phyloP scores from a whole-genome alignment of 2,329 filamentous ascomycete genomes.

The Hypoxylon sp. region DNA sequence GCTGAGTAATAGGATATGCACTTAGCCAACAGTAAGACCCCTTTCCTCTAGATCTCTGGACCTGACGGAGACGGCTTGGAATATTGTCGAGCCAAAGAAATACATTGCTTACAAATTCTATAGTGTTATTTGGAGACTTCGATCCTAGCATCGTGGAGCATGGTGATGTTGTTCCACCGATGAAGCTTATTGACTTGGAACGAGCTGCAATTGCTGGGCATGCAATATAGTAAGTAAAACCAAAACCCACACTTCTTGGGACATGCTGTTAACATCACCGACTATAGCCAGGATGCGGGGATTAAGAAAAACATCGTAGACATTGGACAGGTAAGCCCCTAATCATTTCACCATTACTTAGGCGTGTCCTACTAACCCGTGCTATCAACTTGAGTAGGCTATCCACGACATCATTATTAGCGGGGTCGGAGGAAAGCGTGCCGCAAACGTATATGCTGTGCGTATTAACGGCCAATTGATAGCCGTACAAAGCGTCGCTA shows the following conservation, averaged over 20 bases:
- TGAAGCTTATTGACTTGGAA: conserved; percentile 12
- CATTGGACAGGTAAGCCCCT: background rate
- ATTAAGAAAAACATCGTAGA: background rate
- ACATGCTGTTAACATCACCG: background rate
- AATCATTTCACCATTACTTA: background rate
- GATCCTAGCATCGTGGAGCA: background rate
- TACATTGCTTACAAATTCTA: background rate
- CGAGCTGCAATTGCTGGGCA: background rate
- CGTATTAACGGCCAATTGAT: too few relatives aligned
- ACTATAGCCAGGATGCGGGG: background rate
- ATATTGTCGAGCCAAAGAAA: background rate
- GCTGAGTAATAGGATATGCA: conserved; percentile 6
- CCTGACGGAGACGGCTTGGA: background rate
- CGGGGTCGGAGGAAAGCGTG: too few relatives aligned
- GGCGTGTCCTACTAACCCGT: background rate
- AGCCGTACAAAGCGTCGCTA: too few relatives aligned
- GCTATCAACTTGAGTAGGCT: background rate
- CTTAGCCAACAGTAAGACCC: background rate
- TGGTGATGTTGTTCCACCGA: background rate
- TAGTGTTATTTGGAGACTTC: conserved; percentile 1
- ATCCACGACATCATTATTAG: too few relatives aligned
- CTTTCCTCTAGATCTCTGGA: too few relatives aligned
- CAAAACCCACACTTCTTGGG: background rate
- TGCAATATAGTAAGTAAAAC: background rate
- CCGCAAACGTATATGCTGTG: too few relatives aligned